These are phyloP conservation scores for Suillus hirtellus DNA, from an alignment of 768 basidiomycete species.

Conservation along the genomic window DNA sequence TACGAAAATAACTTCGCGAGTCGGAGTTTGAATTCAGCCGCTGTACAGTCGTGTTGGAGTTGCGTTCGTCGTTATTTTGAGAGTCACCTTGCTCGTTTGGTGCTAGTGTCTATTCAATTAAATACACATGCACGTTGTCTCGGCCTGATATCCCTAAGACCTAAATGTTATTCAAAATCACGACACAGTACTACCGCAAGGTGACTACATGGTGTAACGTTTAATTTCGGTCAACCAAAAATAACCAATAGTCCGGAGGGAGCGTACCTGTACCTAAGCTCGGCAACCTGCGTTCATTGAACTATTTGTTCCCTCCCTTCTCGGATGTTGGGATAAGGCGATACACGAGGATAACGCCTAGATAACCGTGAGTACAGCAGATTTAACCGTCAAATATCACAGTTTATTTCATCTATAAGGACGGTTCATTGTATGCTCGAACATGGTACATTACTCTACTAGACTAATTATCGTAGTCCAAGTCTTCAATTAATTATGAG, in stretches of 20 bases:
- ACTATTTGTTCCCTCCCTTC: constrained; percentile 1
- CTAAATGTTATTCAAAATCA: not conserved
- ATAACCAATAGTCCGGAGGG: constrained; percentile 12
- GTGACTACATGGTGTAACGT: not conserved
- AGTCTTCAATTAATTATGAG: not conserved
- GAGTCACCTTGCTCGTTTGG: not conserved
- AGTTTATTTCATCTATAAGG: too few relatives aligned
- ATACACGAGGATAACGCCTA: not conserved
- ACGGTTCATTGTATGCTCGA: not conserved
- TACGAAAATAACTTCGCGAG: not conserved
- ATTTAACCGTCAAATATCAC: not conserved
- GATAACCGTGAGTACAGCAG: not conserved
- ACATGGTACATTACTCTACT: not conserved
- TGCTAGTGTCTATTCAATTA: not conserved
- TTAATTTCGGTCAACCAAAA: constrained; percentile 16
- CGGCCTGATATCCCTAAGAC: not conserved
- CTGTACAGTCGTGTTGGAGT: not conserved
- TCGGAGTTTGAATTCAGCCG: constrained; percentile 6
- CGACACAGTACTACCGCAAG: not conserved
- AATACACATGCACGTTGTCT: not conserved
- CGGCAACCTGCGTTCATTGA: constrained; percentile 8
- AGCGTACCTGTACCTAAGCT: constrained; percentile 10
- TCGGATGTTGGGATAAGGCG: constrained; percentile 8
- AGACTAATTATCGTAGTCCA: not conserved
- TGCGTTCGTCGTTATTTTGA: not conserved